These are phyloP conservation scores for Linnemannia zychae DNA, from an alignment of 192 early-diverging fungal species.

Conservation along the genomic window DNA sequence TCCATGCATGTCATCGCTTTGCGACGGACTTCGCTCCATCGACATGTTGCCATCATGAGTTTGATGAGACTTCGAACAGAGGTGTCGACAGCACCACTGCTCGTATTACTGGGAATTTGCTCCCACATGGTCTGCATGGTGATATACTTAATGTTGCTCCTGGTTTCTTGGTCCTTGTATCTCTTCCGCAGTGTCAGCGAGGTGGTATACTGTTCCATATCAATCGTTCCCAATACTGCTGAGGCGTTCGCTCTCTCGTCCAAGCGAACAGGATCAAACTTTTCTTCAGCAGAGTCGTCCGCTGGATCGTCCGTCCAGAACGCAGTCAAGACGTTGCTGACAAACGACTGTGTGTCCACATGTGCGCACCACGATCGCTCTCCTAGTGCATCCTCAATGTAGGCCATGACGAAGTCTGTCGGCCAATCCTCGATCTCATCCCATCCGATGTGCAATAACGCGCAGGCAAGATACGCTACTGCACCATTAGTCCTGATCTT, in stretches of 20 bases:
- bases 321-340: conserved; percentile 41
- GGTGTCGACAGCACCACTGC: conserved; percentile 29
- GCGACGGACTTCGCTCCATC: conserved; percentile 46
- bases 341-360: conserved; percentile 39
- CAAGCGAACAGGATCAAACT: conserved; percentile 42
- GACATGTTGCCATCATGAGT: conserved; percentile 52
- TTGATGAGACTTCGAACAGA: conserved; percentile 45
- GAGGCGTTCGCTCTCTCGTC: conserved; percentile 37
- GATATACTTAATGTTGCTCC: conserved; percentile 36
- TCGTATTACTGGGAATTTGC: conserved; percentile 17
- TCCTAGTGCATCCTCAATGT: conserved; percentile 46
- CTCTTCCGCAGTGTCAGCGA: conserved; percentile 26
- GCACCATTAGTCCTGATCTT: conserved; percentile 51
- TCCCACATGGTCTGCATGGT: conserved; percentile 44
- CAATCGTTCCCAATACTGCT: conserved; percentile 43
- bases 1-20: conserved; percentile 51
- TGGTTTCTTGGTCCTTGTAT: conserved; percentile 26
- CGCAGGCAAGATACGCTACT: conserved; percentile 42
- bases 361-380: conserved; percentile 50
- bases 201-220: conserved; percentile 35
- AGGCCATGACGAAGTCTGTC: conserved; percentile 55
- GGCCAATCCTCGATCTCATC: conserved; percentile 49
- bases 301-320: conserved; percentile 26
- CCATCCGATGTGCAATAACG: conserved; percentile 47
- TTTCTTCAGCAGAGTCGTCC: conserved; percentile 22